A percentile compares a stretch with the other conserved stretches of the same genome.
Evolutionary conservation across 352 stramenopile species (phyloP).

Genomic region (Globisporangium barbulae): DNA sequence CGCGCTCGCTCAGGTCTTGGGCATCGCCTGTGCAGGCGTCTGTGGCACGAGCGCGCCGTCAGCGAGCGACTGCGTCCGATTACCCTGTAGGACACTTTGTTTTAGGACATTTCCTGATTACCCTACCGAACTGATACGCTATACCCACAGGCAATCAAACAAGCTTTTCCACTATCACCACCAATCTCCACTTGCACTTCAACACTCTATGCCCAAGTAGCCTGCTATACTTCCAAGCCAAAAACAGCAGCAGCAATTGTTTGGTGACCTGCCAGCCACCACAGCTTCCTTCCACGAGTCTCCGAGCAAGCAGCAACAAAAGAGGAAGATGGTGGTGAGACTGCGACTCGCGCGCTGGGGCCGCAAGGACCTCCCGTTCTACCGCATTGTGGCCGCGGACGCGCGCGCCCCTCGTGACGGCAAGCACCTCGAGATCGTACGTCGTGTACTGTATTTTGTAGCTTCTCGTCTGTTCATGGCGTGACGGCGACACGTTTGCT

Average conservation of each 20-base stretch:
- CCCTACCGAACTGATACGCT: no score
- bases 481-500: background rate
- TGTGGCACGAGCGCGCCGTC: slow-evolving; percentile 36
- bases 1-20: slow-evolving; percentile 45
- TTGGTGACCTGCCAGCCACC: slow-evolving; percentile 5
- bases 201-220: no score
- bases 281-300: slow-evolving; percentile 1
- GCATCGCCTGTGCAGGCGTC: slow-evolving; percentile 27
- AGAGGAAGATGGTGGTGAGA: slow-evolving; percentile 76
- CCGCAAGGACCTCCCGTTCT: slow-evolving; percentile 87
- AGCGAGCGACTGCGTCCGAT: no score
- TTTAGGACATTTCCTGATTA: no score
- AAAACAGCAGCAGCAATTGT: background rate
- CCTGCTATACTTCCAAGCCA: background rate
- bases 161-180: no score
- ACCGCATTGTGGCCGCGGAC: slow-evolving; percentile 86
- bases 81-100: no score
- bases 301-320: background rate
- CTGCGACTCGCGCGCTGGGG: slow-evolving; percentile 83
- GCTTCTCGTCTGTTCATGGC: background rate
- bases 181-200: no score
- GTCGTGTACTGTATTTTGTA: slow-evolving; percentile 14
- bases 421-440: slow-evolving; percentile 85
- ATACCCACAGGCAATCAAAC: no score
- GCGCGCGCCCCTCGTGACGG: slow-evolving; percentile 78